Base-by-base conservation (phyloP, 139 green algal genomes). In the Astrephomene gubernaculifera region DNA sequence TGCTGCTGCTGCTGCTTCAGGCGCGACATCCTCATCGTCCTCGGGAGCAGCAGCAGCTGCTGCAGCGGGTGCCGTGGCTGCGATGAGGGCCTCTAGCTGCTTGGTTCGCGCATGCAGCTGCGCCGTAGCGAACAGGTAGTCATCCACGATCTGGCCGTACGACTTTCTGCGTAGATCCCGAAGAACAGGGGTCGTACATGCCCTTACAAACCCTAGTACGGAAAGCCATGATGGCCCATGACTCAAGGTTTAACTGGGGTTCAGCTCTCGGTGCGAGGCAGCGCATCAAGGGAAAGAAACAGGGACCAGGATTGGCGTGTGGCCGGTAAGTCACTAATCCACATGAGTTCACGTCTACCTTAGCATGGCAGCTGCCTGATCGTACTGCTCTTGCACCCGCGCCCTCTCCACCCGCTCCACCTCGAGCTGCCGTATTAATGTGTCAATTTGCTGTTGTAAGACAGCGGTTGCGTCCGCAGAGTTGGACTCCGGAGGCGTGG, bases 121-220 rank as follows among this genome's bases (percentile, higher is more conserved):
- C 71, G 86, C 75, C 2, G 79, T 89, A 2, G 86, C 79, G 25
- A 36, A 53, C 24, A 89, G 79, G 60, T 83, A 87, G 39, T 89
- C 86, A 8, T 89, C 86, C 60, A 89, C 86, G 52, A 89, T 83
- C 44, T 87, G 86, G 25, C 86, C 86, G 36, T 89, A 89, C 0
- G 79, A 87, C 60, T 89, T 89, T 25, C 86, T 89, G 61, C 2
- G 33, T 10, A 31, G n/a, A 45, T 35, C 25, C 14, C 21, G 3
- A 41, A 41, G 6, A 41, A 41, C 24, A 3, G 63, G 49, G 49
- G 14, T 17, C 49, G 49, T 57, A 12, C 49, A 17, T 57, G 49
- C 49, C 14, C 17, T 57, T 57, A 17, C 14, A 17, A 25, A 57
- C 14, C 49, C 12, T 17, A 57, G 49, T 12, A 17, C 49, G 49